Evolutionary conservation across 2,329 filamentous ascomycete genomes (phyloP).

Genomic region (Amphichorda felina): DNA sequence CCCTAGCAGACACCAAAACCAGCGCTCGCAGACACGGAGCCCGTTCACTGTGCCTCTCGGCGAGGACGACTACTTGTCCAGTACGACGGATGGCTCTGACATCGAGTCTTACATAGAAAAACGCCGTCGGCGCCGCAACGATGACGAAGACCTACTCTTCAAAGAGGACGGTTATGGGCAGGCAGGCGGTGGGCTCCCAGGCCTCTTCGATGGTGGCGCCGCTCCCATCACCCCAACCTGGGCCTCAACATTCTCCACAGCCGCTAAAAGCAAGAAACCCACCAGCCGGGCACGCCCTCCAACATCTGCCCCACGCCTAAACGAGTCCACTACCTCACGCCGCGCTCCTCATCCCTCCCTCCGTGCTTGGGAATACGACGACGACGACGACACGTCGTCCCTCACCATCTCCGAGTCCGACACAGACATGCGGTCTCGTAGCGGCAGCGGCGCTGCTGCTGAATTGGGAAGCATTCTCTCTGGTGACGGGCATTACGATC

Average conservation of each 20-base stretch:
- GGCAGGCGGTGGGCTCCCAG: constrained; percentile 12
- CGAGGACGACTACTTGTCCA: constrained; percentile 7
- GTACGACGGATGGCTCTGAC: constrained; percentile 15
- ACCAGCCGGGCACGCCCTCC: neutral
- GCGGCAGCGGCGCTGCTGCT: neutral
- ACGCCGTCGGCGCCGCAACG: constrained; percentile 5
- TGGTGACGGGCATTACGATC: constrained; percentile 1
- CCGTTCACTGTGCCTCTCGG: neutral
- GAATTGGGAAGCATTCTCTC: too few species aligned
- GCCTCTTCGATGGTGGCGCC: constrained; percentile 10
- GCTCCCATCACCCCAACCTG: neutral
- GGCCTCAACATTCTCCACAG: neutral
- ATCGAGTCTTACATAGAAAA: constrained; percentile 13
- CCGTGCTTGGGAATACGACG: constrained; percentile 1
- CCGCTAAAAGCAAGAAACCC: neutral
- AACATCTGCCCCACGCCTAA: neutral
- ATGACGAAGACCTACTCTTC: constrained; percentile 13
- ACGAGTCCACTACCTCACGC: neutral
- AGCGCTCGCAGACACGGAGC: neutral
- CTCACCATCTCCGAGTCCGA: constrained; percentile 4
- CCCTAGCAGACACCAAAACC: neutral
- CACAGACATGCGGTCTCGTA: neutral
- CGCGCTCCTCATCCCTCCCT: neutral
- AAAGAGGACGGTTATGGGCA: constrained; percentile 12
- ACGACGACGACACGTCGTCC: constrained; percentile 2